Evolutionary conservation across 768 basidiomycete species (phyloP), one percentile per base, ranked within the genome.

Genomic region (Russula virescens): DNA sequence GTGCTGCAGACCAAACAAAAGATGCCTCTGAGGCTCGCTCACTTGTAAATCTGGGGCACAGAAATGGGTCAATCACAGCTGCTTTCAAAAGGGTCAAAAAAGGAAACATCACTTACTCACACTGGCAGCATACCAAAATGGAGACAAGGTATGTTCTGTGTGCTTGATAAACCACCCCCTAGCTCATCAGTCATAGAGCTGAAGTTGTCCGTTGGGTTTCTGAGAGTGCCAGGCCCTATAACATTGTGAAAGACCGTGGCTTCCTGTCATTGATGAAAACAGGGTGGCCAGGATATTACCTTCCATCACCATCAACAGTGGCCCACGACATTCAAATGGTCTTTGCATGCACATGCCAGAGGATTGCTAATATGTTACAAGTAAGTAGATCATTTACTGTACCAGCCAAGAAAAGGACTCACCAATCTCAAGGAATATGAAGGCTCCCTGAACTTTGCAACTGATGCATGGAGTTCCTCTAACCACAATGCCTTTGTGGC

Each of bases 131-230:
- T 13, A 40, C 38, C 5, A 40, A 40, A 11, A 10, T 40, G 38
- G 13, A 40, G 14, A 5, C 14, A 10, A 40, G 38, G 5, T 10
- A 6, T 40, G 11, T 16, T 13, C 14, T 40, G 38, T 3, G 13
- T 6, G 3, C 31, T 7, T 40, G 13, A 40, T 5, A 2, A 40
- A 40, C 38, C 2, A 40, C 8, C 31, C 31, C 3, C 31, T 31
- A 40, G 13, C 9, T 7, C 38, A 40, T 13, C 11, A 11, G 6
- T 11, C 13, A 3, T 6, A 50, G 48, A 19, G 48, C 28, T 16
- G 68, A 75, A 49, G 70, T 74, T 21, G 75, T 78, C 0, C 61
- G 64, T 0, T 79, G 76, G 79, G 71, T 77, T 0, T 13, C 71
- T 0, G 70, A 77, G 60, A 73, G 68, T 45, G 58, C 71, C 26